Evolutionary conservation across 805 yeast species (phyloP), one percentile per base, ranked within the genome.

Genomic region (Lipomyces kockii): DNA sequence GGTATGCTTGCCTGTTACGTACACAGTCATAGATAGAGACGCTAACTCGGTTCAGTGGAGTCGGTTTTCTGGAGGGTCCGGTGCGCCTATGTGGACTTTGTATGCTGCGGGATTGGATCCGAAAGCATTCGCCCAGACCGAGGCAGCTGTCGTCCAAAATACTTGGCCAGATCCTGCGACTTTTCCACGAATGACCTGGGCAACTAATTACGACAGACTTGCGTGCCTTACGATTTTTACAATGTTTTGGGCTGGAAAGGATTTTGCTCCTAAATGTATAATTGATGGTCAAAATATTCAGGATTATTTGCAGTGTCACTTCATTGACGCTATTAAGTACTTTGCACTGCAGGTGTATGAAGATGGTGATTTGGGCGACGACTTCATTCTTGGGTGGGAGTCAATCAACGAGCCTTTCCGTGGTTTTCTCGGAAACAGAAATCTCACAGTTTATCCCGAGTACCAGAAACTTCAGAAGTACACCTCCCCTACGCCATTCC

Each of bases 41-140:
- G 11, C 60, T 27, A 53, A 32, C 56, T 37, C 29, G 17, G 11
- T 17, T 17, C 35, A 70, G 73, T 93, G 98, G 98, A 88, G 95
- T 0, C 84, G 97, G 59, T 90, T 83, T 75, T 81, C 87, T 11
- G 97, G 97, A 4, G 98, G 98, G 1, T 87, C 91, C 58, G 98
- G 98, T 22, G 97, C 97, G 2, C 98, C 98, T 0, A 74, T 91
- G 74, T 93, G 98, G 98, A 92, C 98, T 0, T 76, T 92, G 3
- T 88, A 90, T 74, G 93, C 95, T 29, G 97, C 94, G 1, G 97
- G 97, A 0, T 79, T 93, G 59, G 86, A 93, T 64, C 97, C 97
- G 0, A 80, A 76, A n/a, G 78, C 85, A n/a, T 91, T 95, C 73
- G 78, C 83, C 0, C 81, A 72, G 1, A 90, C 95, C 3, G 91